Conservation (phyloP, 495 filamentous ascomycete genomes). For the Penicillium subrubescens region DNA sequence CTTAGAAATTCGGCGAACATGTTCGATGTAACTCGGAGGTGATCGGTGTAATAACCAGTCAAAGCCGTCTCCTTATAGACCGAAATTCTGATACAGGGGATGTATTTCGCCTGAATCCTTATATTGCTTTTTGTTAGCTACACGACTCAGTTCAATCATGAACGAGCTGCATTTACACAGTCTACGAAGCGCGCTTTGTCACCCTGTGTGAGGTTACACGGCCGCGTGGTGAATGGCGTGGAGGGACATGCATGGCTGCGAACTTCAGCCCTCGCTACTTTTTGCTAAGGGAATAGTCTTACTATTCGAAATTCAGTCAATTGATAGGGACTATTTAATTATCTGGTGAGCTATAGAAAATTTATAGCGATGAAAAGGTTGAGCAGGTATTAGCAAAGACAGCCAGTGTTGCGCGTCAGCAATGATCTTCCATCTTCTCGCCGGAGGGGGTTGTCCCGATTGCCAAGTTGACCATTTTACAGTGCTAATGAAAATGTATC, state of each 20-base stretch:
- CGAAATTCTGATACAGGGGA: constrained; percentile 1
- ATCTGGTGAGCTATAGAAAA: background rate
- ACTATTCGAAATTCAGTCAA: too few species aligned
- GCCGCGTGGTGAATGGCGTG: constrained; percentile 6
- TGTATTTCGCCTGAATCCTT: background rate
- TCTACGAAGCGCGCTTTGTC: background rate
- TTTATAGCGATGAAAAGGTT: background rate
- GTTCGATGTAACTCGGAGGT: background rate
- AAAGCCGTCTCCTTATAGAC: background rate
- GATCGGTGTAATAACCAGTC: background rate
- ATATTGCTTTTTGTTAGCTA: constrained; percentile 2
- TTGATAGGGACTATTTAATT: too few species aligned
- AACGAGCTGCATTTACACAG: background rate
- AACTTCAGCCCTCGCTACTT: background rate
- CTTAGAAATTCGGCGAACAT: constrained; percentile 16
- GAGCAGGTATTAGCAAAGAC: background rate
- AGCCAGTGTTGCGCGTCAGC: background rate
- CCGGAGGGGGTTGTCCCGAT: background rate
- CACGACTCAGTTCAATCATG: background rate
- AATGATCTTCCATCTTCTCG: background rate
- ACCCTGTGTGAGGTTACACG: background rate
- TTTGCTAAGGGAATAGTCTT: background rate
- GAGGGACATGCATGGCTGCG: background rate
- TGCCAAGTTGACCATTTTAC: background rate
- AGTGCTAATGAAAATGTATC: background rate